Conservation (phyloP, 345 rosid species). For the Ceriops tagal region DNA sequence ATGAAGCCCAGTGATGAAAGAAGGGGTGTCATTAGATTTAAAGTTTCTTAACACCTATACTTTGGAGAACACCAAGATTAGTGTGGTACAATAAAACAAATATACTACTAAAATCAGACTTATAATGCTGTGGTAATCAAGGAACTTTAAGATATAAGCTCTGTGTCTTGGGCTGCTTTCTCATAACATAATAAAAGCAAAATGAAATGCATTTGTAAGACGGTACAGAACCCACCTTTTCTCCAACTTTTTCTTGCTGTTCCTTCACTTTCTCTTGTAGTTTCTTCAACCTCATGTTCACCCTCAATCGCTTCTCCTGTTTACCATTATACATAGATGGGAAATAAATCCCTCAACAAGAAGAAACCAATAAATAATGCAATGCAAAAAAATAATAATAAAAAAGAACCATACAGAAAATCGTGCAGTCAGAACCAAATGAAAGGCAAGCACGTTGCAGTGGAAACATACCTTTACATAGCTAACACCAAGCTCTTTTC, state of each 20-base stretch:
- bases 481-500: constrained; percentile 95
- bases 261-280: constrained; percentile 88
- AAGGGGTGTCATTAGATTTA: no score
- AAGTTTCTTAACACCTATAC: no score
- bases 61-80: no score
- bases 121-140: no score
- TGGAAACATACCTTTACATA: constrained; percentile 62
- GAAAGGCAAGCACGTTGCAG: neutral
- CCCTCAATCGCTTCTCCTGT: constrained; percentile 90
- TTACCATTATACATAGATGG: constrained; percentile 8
- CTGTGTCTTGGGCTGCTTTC: no score
- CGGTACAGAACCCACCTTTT: constrained; percentile 40
- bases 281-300: constrained; percentile 87
- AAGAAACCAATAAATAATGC: constrained; percentile 2
- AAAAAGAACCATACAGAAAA: neutral
- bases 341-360: constrained; percentile 2
- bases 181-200: neutral
- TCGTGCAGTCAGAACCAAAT: neutral
- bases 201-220: neutral
- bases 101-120: no score
- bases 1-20: no score
- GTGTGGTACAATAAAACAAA: no score
- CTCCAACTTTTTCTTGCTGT: constrained; percentile 89
- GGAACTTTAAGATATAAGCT: no score
- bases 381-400: neutral